Conservation (phyloP, 2,329 filamentous ascomycete species). For the Coniochaeta sp. region DNA sequence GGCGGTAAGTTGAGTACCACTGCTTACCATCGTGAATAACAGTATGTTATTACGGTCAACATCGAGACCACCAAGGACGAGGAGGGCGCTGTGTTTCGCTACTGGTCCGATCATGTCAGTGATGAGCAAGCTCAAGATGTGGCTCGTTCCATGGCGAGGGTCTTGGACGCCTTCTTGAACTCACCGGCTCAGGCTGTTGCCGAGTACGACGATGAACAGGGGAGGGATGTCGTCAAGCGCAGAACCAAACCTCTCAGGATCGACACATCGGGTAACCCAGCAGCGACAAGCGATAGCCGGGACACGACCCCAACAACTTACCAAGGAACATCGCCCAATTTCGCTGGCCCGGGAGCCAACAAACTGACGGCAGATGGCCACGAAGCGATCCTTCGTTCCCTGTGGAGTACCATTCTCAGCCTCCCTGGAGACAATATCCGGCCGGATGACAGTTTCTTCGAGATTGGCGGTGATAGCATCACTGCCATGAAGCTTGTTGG, state of each 20-base stretch:
- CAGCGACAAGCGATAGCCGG: background rate
- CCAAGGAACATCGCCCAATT: background rate
- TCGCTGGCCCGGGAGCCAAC: background rate
- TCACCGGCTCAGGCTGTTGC: slow-evolving; percentile 7
- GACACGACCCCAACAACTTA: background rate
- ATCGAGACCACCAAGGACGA: slow-evolving; percentile 11
- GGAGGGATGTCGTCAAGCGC: background rate
- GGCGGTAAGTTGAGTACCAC: background rate
- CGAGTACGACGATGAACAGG: slow-evolving; percentile 7
- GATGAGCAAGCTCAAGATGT: slow-evolving; percentile 13
- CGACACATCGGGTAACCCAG: background rate
- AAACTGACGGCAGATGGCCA: background rate
- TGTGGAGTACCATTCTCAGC: slow-evolving; percentile 13
- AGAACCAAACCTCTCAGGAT: background rate
- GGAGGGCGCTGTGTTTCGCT: slow-evolving; percentile 15
- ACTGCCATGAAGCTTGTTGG: slow-evolving; percentile 38
- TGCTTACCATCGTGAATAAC: slow-evolving; percentile 1
- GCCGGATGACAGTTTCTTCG: slow-evolving; percentile 24
- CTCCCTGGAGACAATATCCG: slow-evolving; percentile 10
- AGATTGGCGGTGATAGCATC: slow-evolving; percentile 26
- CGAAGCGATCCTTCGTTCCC: slow-evolving; percentile 7
- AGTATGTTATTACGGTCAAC: slow-evolving; percentile 17
- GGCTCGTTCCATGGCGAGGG: slow-evolving; percentile 9
- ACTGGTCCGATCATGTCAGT: slow-evolving; percentile 16
- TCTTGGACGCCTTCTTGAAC: slow-evolving; percentile 13